Conservation (phyloP, 306 rosid genomes). For the Medicago truncatula region DNA sequence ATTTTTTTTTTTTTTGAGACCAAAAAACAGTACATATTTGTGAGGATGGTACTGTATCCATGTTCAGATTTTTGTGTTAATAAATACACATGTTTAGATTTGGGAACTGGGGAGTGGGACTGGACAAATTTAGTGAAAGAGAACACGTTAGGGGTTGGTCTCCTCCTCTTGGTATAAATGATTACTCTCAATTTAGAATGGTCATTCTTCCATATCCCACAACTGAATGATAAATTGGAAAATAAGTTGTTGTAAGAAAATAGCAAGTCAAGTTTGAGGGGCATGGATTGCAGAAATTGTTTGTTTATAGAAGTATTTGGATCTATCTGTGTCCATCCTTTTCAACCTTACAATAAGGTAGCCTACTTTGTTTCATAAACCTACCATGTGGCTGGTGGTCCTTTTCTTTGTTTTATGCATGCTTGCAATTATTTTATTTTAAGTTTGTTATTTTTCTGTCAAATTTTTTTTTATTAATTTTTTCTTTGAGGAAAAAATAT, state of each 20-base stretch:
- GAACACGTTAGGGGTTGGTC: conserved; percentile 29
- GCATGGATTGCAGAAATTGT: not conserved
- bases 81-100: not conserved
- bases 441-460: not conserved
- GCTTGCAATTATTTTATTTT: not conserved
- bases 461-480: no score
- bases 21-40: no score
- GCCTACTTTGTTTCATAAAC: not conserved
- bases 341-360: not conserved
- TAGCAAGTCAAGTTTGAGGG: not conserved
- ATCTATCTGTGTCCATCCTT: not conserved
- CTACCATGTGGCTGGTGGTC: conserved; percentile 33
- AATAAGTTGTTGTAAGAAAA: conserved; percentile 3
- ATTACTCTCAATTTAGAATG: conserved; percentile 27
- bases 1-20: no score
- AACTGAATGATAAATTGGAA: not conserved
- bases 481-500: no score
- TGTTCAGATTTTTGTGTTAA: not conserved
- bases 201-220: conserved; percentile 5
- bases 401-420: not conserved
- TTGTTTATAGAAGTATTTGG: conserved; percentile 9
- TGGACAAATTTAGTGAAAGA: conserved; percentile 29
- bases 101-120: not conserved
- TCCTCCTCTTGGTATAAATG: not conserved
- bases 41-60: not conserved